Conservation (phyloP, 176 grass and related monocot genomes). For the Olyra latifolia region DNA sequence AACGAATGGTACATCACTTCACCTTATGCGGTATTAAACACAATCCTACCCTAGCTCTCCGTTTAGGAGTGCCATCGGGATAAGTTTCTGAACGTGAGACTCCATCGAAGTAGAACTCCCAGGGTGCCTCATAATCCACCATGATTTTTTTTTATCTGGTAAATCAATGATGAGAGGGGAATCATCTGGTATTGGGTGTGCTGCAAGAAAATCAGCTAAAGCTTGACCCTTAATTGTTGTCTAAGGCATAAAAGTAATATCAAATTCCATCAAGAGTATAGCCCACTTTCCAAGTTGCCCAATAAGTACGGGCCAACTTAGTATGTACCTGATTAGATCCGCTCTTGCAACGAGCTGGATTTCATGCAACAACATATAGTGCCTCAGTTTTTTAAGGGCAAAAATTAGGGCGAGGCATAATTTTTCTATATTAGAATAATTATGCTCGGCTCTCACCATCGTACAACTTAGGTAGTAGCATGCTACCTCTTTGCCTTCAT, state of each 20-base stretch:
- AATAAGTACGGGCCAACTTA: not conserved
- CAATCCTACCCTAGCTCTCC: not conserved
- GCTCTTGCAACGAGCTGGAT: not conserved
- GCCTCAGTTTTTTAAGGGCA: not conserved
- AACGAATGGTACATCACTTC: not conserved
- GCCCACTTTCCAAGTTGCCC: not conserved
- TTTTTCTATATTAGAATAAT: not conserved
- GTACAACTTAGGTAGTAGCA: not conserved
- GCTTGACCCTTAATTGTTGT: not conserved
- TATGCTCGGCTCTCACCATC: fast-evolving
- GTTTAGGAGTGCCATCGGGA: no score
- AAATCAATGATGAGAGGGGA: not conserved
- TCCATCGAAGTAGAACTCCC: not conserved
- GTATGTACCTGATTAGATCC: not conserved
- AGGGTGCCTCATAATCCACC: not conserved
- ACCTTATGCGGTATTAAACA: not conserved
- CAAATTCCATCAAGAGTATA: not conserved
- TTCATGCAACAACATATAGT: not conserved
- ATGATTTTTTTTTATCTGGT: not conserved
- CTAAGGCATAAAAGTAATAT: not conserved
- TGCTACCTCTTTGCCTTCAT: not conserved
- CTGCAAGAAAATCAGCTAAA: not conserved
- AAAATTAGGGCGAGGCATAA: not conserved
- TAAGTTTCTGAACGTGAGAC: not conserved
- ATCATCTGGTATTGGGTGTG: not conserved